A percentile compares a stretch with the other conserved stretches of the same genome.
These are phyloP conservation scores for Cucurbita argyrosperma DNA, from an alignment of 306 rosid species.

Conservation along the genomic window DNA sequence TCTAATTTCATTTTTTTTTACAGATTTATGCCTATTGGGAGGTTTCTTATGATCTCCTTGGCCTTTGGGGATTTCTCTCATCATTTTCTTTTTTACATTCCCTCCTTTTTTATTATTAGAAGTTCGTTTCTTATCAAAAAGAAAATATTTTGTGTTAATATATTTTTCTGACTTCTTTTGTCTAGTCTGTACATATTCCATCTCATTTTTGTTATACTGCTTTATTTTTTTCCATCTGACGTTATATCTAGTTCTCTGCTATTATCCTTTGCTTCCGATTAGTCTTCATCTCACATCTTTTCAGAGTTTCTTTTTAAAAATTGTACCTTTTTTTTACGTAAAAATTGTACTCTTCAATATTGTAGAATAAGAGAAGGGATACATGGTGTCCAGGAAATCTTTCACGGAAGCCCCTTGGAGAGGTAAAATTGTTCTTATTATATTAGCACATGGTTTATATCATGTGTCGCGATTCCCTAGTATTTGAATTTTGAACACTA, in stretches of 20 bases:
- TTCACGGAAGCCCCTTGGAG: constrained; percentile 27
- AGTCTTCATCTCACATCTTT: background rate
- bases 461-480: background rate
- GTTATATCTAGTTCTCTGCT: background rate
- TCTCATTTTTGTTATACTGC: background rate
- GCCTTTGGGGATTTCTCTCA: background rate
- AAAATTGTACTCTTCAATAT: constrained; percentile 15
- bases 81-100: background rate
- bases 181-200: background rate
- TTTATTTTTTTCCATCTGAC: background rate
- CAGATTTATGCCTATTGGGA: background rate
- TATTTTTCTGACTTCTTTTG: background rate
- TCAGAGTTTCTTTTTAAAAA: constrained; percentile 5
- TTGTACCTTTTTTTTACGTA: constrained; percentile 4
- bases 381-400: constrained; percentile 87
- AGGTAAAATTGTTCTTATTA: constrained; percentile 24
- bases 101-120: background rate
- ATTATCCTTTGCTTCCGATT: background rate
- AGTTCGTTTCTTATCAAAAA: background rate
- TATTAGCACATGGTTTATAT: background rate
- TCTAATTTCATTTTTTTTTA: background rate
- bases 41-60: background rate
- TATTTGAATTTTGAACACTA: background rate
- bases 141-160: background rate
- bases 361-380: constrained; percentile 84